Base-by-base conservation (phyloP, 148 eudicot species). In the Spergularia bocconei region DNA sequence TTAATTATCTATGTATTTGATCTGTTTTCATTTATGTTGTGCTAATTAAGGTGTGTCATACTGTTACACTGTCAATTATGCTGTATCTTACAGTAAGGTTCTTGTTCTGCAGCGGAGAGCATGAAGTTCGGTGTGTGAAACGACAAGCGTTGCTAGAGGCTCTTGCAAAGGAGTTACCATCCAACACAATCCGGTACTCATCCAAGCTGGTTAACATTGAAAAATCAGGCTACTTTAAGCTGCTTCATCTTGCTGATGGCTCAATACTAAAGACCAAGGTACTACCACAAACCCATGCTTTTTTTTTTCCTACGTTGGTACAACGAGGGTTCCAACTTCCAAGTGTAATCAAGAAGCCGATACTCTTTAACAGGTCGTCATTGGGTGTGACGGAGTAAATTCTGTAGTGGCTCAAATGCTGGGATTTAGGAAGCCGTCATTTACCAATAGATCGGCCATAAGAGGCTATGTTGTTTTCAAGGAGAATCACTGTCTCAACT, bases 331-430 rank as follows among this genome's bases (percentile, higher is more conserved):
- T 29, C 36, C 36, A 29, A 29, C 3, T 29, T 29, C 36, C 36
- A 29, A 29, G 36, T 29, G 1, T 1, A 29, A 29, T 1, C 2
- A 29, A 29, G 36, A 29, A 29, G 36, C 36, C 36, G 36, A 29
- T 29, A 1, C 36, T 29, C 36, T 29, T 29, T 36, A 21, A 38
- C 41, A 85, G 85, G 91, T 82, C 1, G 62, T 88, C 78, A 80
- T 88, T 19, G 87, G 91, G 25, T 88, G 88, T 53, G 91, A 88
- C 56, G 89, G 88, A 54, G 84, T 86, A 23, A 87, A 87, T 78
- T 89, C 93, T 10, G 69, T 72, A 65, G 93, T 87, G 63, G 86
- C 90, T 54, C 76, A 59, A 16, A 79, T 76, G 72, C 70, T 89
- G 21, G 89, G 87, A n/a, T 73, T 84, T 58, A 80, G 77, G 77